Base-by-base conservation (phyloP, 805 yeast species). In the Schwanniomyces yamadae region DNA sequence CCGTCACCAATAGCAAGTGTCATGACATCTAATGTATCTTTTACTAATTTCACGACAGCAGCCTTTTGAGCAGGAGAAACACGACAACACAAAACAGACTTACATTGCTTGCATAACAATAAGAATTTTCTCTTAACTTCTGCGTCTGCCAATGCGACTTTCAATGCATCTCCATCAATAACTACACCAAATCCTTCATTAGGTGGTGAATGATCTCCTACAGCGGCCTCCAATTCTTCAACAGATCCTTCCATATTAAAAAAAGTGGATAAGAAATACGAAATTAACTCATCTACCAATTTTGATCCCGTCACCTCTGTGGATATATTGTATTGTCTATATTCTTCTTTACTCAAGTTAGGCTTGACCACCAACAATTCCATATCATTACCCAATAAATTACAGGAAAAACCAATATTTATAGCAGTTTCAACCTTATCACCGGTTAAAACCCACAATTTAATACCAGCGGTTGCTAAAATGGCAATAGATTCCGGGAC, bases 391-490 rank as follows among this genome's bases (percentile, higher is more conserved):
- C 81, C 82, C 37, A 85, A 66, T 37, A 85, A 63, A 50, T 85
- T 85, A 73, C 95, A 85, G 2, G 90, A 82, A 54, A 85, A 85
- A 3, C 93, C 95, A 66, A 85, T 85, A 51, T 85, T 85, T 48
- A 85, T 84, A 9, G 93, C 95, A 21, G 95, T 85, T 59, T 85
- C 95, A n/a, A 85, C 86, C 58, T 83, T 84, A 58, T 85, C 95
- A 63, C 95, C 95, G 3, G 95, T 85, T 32, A 85, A 66, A 31
- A 85, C 93, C 95, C 95, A 85, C 35, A 85, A 63, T 57, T 85
- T 85, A 37, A 85, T 82, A 55, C 95, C 93, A 6, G 93, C 93
- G 44, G 78, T 69, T 11, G 77, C 84, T 37, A 85, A 64, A 5
- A 79, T 55, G 6, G 80, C 76, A 52, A 85, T 85, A 11, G 91